phyloP scores from a whole-genome alignment of 2,329 filamentous ascomycete genomes.

The Sarocladium kiliense region DNA sequence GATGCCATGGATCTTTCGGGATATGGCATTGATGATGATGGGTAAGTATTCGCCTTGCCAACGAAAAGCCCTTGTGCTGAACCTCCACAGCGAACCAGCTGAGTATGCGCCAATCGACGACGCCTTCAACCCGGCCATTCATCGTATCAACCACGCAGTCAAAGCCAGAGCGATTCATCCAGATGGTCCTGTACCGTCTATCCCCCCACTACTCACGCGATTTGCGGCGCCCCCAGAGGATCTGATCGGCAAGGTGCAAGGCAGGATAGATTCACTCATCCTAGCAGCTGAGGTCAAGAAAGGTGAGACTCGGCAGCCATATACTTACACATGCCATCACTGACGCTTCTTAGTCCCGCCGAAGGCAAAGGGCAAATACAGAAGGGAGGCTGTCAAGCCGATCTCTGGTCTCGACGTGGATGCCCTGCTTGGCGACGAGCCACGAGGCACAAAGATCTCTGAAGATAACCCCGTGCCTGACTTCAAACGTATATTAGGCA shows the following conservation, averaged over 20 bases:
- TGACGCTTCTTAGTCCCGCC: conserved; percentile 57
- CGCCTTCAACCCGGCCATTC: conserved; percentile 78
- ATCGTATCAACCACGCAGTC: conserved; percentile 82
- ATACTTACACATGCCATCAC: background rate
- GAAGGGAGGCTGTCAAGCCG: conserved; percentile 68
- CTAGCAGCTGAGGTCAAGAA: conserved; percentile 76
- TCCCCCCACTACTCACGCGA: conserved; percentile 60
- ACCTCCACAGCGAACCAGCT: conserved; percentile 29
- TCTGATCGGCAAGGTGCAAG: conserved; percentile 52
- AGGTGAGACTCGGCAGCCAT: conserved; percentile 38
- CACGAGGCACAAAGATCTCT: conserved; percentile 36
- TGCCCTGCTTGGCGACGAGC: conserved; percentile 61
- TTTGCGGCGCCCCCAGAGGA: conserved; percentile 69
- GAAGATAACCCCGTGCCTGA: conserved; percentile 78
- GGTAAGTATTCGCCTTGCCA: conserved; percentile 39
- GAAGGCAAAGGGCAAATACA: conserved; percentile 69
- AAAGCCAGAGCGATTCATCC: conserved; percentile 75
- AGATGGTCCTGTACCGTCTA: conserved; percentile 55
- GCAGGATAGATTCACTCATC: conserved; percentile 59
- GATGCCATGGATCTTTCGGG: conserved; percentile 84
- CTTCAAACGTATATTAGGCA: conserved; percentile 74
- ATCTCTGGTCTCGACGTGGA: conserved; percentile 87
- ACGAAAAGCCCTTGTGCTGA: conserved; percentile 14
- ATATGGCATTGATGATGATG: conserved; percentile 68
- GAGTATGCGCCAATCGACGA: conserved; percentile 79